Evolutionary conservation across 2,329 filamentous ascomycete genomes (phyloP), one percentile per base, ranked within the genome.

Genomic region (Tolypocladium tropicale): DNA sequence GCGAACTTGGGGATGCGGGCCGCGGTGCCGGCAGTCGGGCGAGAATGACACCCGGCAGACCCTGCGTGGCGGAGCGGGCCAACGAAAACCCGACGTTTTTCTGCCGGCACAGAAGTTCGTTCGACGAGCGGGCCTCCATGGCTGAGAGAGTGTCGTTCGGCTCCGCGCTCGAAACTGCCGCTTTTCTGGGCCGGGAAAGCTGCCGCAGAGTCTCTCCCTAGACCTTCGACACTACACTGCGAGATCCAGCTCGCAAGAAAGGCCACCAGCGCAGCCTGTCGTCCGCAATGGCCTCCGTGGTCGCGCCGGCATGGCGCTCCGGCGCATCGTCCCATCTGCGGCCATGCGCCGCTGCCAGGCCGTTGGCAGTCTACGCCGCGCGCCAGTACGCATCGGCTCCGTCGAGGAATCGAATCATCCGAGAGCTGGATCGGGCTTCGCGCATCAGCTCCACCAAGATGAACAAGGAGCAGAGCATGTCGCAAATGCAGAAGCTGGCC

Each of bases 401-500:
- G n/a, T 64, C 64, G 0, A 61, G 53, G 37, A 62, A 55, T 39
- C 58, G 56, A 30, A 63, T 69, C 41, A n/a, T 63, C 23, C 66
- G 68, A 11, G 68, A 70, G 48, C 59, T 69, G 56, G 59, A 65
- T 16, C 64, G 63, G 33, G 60, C 56, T 21, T 58, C 64, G n/a
- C 61, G 59, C 2, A 53, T 58, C n/a, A 60, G 59, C 30, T 54
- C 60, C 0, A 63, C 55, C 54, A 66, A 57, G 55, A 67, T 65
- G 52, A 62, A 62, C n/a, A 58, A 55, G 32, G 60, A 69, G 32
- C 62, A 65, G 55, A 68, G 61, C 53, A 69, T 70, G 63, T 65
- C 66, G 54, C 56, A 62, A 21, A 62, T 68, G 49, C 66, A 71
- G 43, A 68, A 63, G 59, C 56, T 52, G 53, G 65, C 69, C 25